Evolutionary conservation across 2,329 filamentous ascomycete species (phyloP).

Genomic region (Fusarium acutatum): DNA sequence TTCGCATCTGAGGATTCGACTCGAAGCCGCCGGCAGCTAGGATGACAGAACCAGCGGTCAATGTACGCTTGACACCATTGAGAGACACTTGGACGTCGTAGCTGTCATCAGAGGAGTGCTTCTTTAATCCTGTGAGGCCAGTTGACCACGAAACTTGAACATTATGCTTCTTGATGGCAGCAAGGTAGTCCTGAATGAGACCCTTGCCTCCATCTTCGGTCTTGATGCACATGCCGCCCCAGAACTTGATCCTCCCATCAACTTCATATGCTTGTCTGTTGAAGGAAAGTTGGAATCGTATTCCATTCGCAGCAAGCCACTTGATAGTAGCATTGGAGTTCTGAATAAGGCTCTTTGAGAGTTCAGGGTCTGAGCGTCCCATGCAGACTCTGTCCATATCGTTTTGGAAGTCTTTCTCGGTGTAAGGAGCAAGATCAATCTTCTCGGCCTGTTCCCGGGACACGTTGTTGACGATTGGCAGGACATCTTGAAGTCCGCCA

Average conservation of each 20-base stretch:
- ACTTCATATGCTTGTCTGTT: constrained; percentile 11
- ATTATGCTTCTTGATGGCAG: neutral
- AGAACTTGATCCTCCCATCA: constrained; percentile 7
- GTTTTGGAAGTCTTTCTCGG: neutral
- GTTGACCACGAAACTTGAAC: constrained; percentile 6
- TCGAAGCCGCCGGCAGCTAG: constrained; percentile 11
- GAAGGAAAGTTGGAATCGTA: constrained; percentile 11
- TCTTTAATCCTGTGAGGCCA: neutral
- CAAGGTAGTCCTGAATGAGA: constrained; percentile 10
- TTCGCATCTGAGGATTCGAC: constrained; percentile 65
- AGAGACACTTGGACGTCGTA: neutral
- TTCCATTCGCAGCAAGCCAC: constrained; percentile 10
- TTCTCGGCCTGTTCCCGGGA: neutral
- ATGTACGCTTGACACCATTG: fast-evolving
- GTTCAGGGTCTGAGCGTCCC: constrained; percentile 8
- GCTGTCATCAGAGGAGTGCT: neutral
- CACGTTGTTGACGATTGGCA: constrained; percentile 15
- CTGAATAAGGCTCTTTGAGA: neutral
- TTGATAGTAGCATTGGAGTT: constrained; percentile 10
- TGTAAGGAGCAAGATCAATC: constrained; percentile 11
- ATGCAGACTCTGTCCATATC: constrained; percentile 16
- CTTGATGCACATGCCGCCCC: constrained; percentile 10
- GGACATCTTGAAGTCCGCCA: neutral
- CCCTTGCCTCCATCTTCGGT: constrained; percentile 11
- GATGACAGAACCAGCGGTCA: neutral